Evolutionary conservation across 2,329 filamentous ascomycete genomes (phyloP).

Genomic region (Zalaria obscura): DNA sequence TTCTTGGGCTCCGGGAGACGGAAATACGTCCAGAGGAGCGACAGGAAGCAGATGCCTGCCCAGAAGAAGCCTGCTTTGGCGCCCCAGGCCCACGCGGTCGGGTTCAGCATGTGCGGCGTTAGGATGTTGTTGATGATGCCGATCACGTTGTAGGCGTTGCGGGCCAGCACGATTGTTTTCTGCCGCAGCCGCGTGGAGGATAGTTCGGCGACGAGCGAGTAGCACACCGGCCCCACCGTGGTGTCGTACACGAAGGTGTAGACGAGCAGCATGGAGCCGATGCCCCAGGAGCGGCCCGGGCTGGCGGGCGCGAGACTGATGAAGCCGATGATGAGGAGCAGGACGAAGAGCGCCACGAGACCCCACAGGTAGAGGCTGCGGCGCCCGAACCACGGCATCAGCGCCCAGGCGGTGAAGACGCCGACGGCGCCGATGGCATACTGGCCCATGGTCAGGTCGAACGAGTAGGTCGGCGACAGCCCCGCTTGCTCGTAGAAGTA

Average conservation of each 20-base stretch:
- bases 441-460: conserved; percentile 21
- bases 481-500: conserved; percentile 28
- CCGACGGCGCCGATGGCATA: conserved; percentile 14
- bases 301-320: conserved; percentile 7
- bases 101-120: conserved; percentile 14
- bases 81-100: conserved; percentile 6
- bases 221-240: conserved; percentile 17
- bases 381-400: conserved; percentile 23
- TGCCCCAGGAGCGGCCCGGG: conserved; percentile 20
- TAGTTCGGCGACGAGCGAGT: conserved; percentile 16
- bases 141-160: conserved; percentile 15
- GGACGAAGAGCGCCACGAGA: conserved; percentile 17
- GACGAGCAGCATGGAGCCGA: conserved; percentile 34
- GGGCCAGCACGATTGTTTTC: conserved; percentile 16
- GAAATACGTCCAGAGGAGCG: conserved; percentile 37
- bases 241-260: conserved; percentile 25
- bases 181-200: conserved; percentile 14
- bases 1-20: conserved; percentile 41
- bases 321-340: conserved; percentile 13
- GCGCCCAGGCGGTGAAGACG: conserved; percentile 16
- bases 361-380: conserved; percentile 24
- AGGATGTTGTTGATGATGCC: conserved; percentile 12
- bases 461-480: conserved; percentile 17
- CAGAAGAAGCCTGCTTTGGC: conserved; percentile 24
- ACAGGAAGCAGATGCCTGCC: conserved; percentile 28